Evolutionary conservation across 805 yeast species (phyloP), one percentile per base, ranked within the genome.

Genomic region (Candida maesae): DNA sequence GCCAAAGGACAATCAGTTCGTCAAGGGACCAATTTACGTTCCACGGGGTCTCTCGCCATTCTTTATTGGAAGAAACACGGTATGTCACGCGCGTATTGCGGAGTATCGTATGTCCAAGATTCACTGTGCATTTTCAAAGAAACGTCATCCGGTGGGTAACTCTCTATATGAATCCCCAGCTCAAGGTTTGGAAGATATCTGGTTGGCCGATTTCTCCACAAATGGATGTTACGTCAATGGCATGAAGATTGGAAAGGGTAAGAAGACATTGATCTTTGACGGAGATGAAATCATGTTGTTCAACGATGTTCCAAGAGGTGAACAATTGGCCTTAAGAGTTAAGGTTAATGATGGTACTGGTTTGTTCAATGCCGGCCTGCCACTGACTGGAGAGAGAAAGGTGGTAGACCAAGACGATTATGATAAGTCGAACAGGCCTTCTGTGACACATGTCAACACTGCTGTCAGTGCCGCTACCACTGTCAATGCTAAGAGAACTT

Each of bases 31-130:
- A 3, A 69, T 86, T 6, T 66, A 69, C 43, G 67, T 89, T n/a
- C 73, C 78, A 25, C 89, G 83, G 54, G 85, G 86, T 20, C 70
- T 72, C 15, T 79, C 76, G 35, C 78, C 79, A 8, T 81, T 79
- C 58, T 71, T 80, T 41, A 73, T 91, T 40, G 98, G 99, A 2
- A 68, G 98, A 26, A 73, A 76, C 17, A 76, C 71, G 16, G 75
- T 71, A 3, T 75, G 85, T 45, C 79, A 84, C 55, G 71, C 76
- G 25, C 68, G 67, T 32, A 74, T 86, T 14, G 66, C 74, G 24
- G 96, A 90, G 50, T 83, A 74, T 51, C 65, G 96, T 34, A 73
- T 91, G 52, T 90, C 97, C 2, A 85, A 88, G 49, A 70, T 81
- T 1, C 98, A 93, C 61, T 89, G 96, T 60, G 65, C 79, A 23